Evolutionary conservation across 768 basidiomycete species (phyloP), one percentile per base, ranked within the genome.

Genomic region (Leccinellum albellum): DNA sequence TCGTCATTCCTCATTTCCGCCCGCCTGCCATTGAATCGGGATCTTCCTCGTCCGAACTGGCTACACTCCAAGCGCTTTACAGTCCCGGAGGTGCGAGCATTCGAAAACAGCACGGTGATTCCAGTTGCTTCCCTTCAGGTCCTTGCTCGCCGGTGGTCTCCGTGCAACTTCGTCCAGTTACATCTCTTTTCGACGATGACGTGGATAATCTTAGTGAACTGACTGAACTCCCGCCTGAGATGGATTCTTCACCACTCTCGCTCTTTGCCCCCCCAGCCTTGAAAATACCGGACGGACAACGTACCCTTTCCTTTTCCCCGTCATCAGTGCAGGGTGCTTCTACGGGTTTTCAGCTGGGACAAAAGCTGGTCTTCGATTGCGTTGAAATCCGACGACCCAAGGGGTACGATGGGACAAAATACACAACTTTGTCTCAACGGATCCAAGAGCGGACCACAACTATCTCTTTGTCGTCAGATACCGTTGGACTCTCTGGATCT

Each of bases 221-320:
- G 55, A 71, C 72, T 6, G 72, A 72, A 20, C 65, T 73, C 26
- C 55, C 64, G 53, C 62, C 66, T 20, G 70, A 71, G 20, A 9
- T 51, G 26, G 57, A 52, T 44, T 65, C 61, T 23, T 50, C 70
- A 17, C 50, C 62, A 24, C 49, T 20, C 42, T 42, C 55, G 28
- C 46, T 45, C 15, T 15, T 17, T n/a, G 21, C 23, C 35, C n/a
- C 50, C 12, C 37, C 52, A 5, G 23, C 23, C 28, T 29, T 50
- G 5, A 40, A 55, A 17, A n/a, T 50, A 14, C 37, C 33, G 12
- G 33, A 32, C 12, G 51, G 37, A 44, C 59, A 31, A 4, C 28
- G 17, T 32, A 32, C 54, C 23, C 10, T 40, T 20, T 40, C 54
- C 10, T 45, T 49, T 56, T 37, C 45, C 28, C 15, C 35, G 3